These are phyloP conservation scores for Galerina marginata DNA, from an alignment of 768 basidiomycete species.

Conservation along the genomic window DNA sequence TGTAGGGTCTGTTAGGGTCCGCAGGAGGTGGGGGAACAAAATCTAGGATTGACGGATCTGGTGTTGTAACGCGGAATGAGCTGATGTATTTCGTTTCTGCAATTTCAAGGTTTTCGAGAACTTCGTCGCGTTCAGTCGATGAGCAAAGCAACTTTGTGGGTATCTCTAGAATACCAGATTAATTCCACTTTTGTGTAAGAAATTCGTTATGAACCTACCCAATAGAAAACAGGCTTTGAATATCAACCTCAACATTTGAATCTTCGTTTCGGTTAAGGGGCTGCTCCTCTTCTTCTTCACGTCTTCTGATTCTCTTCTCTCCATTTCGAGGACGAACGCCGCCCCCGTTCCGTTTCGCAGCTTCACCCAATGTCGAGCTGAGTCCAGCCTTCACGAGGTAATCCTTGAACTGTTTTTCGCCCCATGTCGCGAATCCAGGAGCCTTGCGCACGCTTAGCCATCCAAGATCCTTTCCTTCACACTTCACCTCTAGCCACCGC, in stretches of 20 bases:
- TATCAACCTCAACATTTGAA: slow-evolving; percentile 60
- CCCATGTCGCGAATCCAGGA: slow-evolving; percentile 73
- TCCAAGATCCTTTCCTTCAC: slow-evolving; percentile 75
- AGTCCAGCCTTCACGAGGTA: slow-evolving; percentile 68
- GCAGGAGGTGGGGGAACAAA: slow-evolving; percentile 50
- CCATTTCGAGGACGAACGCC: slow-evolving; percentile 33
- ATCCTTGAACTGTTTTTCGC: slow-evolving; percentile 75
- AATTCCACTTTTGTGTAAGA: slow-evolving; percentile 1
- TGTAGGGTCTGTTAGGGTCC: slow-evolving; percentile 56
- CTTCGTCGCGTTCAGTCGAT: slow-evolving; percentile 78
- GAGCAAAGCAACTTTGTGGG: slow-evolving; percentile 64
- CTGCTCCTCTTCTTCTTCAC: slow-evolving; percentile 47
- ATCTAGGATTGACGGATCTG: slow-evolving; percentile 73
- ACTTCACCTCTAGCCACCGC: slow-evolving; percentile 66
- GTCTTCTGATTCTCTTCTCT: slow-evolving; percentile 31
- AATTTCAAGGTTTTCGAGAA: slow-evolving; percentile 80
- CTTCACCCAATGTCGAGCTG: slow-evolving; percentile 57
- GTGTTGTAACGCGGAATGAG: slow-evolving; percentile 75
- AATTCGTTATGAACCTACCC: slow-evolving; percentile 49
- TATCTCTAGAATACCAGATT: slow-evolving; percentile 55
- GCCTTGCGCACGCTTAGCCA: slow-evolving; percentile 70
- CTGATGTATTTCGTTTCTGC: slow-evolving; percentile 80
- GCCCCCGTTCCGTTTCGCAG: slow-evolving; percentile 32
- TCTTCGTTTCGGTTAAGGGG: slow-evolving; percentile 45
- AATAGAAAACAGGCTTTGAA: slow-evolving; percentile 76